phyloP scores from a whole-genome alignment of 352 stramenopile genomes.

The Pythium sukuiense region DNA sequence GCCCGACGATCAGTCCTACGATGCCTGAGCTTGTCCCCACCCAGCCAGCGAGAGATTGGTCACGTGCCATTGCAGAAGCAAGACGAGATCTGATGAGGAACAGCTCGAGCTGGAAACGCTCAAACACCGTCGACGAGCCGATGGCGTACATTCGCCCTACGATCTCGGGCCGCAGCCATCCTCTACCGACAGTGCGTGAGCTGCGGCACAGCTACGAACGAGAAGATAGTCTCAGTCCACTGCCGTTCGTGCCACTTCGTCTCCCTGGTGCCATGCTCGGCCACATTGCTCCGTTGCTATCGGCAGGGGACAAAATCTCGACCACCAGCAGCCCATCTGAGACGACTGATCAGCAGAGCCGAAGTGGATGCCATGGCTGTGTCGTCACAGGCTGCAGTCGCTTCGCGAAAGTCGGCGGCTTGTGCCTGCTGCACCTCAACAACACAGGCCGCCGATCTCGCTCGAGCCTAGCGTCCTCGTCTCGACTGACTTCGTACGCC shows the following conservation, averaged over 20 bases:
- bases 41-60: constrained; percentile 13
- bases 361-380: neutral
- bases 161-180: neutral
- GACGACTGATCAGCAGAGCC: neutral
- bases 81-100: neutral
- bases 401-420: constrained; percentile 28
- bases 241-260: neutral
- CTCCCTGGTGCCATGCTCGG: neutral
- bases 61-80: constrained; percentile 13
- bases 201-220: constrained; percentile 7
- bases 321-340: neutral
- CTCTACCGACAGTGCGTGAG: constrained; percentile 11
- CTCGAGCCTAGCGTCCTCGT: neutral
- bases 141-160: neutral
- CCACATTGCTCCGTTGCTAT: constrained; percentile 13
- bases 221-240: neutral
- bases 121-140: neutral
- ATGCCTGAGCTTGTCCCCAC: neutral
- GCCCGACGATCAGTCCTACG: constrained; percentile 19
- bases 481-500: neutral
- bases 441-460: neutral
- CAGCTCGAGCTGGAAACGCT: neutral
- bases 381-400: constrained; percentile 8
- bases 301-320: neutral
- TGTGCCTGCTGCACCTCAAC: constrained; percentile 23